phyloP scores from a whole-genome alignment of 371 early-diverging fungal species.

The Coemansia sp. region DNA sequence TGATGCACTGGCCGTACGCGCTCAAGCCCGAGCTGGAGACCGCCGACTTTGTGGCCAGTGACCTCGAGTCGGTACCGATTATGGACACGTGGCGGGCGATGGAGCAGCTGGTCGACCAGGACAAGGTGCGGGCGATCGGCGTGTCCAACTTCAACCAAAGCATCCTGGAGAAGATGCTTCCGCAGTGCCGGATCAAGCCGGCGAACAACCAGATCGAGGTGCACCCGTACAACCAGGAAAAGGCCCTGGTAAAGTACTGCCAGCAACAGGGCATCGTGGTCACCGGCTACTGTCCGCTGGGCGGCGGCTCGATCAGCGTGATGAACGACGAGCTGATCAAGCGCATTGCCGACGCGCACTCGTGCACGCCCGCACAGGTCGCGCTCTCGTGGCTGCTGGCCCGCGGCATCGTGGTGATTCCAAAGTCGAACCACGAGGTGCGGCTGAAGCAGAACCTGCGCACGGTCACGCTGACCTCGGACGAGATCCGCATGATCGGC shows the following conservation, averaged over 20 bases:
- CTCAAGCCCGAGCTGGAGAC: conserved; percentile 13
- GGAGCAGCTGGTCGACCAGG: conserved; percentile 62
- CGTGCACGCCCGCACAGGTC: conserved; percentile 71
- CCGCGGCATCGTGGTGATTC: conserved; percentile 54
- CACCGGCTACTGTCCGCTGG: conserved; percentile 87
- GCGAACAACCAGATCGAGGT: conserved; percentile 87
- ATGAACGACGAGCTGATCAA: conserved; percentile 47
- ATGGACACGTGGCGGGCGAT: conserved; percentile 56
- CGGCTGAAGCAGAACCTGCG: conserved; percentile 48
- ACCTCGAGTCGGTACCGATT: conserved; percentile 40
- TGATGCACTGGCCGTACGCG: conserved; percentile 77
- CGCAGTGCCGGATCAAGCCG: conserved; percentile 70
- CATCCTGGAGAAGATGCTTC: conserved; percentile 68
- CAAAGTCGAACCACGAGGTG: conserved; percentile 43
- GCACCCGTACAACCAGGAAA: conserved; percentile 84
- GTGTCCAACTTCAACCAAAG: conserved; percentile 64
- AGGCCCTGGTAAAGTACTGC: conserved; percentile 70
- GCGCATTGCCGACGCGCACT: conserved; percentile 63
- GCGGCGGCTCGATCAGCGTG: conserved; percentile 46
- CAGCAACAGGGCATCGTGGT: conserved; percentile 66
- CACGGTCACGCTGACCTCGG: conserved; percentile 20
- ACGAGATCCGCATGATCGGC: conserved; percentile 27
- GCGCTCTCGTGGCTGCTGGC: conserved; percentile 75
- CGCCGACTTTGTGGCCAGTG: conserved; percentile 8
- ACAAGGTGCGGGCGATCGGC: conserved; percentile 67